phyloP scores from a whole-genome alignment of 2,329 filamentous ascomycete genomes.

The Niveomyces coronatus region DNA sequence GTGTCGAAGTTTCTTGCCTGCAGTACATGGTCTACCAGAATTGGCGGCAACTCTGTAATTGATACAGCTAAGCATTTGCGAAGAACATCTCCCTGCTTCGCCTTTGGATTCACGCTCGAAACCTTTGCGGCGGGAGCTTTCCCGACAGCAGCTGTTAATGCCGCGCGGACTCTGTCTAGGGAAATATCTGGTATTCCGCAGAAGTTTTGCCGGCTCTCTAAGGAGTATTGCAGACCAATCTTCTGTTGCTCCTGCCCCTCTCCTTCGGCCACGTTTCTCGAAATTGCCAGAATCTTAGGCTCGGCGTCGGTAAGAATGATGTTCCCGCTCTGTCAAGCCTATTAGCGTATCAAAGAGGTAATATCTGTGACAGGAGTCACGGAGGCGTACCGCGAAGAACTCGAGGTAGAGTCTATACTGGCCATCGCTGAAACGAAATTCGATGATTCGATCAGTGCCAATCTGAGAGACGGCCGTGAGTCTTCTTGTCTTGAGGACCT shows the following conservation, averaged over 20 bases:
- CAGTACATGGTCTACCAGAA: conserved; percentile 80
- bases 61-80: conserved; percentile 72
- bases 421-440: conserved; percentile 88
- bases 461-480: conserved; percentile 75
- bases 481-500: conserved; percentile 76
- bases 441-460: conserved; percentile 86
- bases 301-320: conserved; percentile 84
- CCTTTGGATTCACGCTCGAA: conserved; percentile 54
- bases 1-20: conserved; percentile 60
- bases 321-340: conserved; percentile 72
- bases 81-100: conserved; percentile 64
- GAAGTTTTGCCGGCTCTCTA: conserved; percentile 79
- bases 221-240: conserved; percentile 65
- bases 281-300: conserved; percentile 68
- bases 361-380: too few relatives aligned
- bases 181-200: conserved; percentile 65
- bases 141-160: conserved; percentile 55
- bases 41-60: conserved; percentile 80
- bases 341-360: too few relatives aligned
- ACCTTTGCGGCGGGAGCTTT: conserved; percentile 35
- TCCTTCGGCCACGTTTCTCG: conserved; percentile 70
- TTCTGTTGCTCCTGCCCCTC: conserved; percentile 77
- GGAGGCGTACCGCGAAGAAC: conserved; percentile 78
- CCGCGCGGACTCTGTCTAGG: conserved; percentile 57
- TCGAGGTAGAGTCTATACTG: conserved; percentile 81